Conservation (phyloP, 139 green algal genomes). For the Micractinium conductrix region DNA sequence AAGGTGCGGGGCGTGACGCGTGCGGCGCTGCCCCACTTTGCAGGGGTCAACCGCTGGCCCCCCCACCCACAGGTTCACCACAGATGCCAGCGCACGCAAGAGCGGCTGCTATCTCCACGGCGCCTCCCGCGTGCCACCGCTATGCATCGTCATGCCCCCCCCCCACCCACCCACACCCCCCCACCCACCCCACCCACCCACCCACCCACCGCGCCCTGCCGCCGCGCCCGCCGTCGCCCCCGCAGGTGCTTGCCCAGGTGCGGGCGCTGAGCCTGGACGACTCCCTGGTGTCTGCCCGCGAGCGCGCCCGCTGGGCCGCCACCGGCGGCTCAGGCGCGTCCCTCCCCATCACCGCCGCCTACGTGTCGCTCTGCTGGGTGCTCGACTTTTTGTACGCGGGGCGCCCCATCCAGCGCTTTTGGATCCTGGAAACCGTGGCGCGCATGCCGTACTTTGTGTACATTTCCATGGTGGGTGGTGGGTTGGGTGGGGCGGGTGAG, state of each 20-base stretch:
- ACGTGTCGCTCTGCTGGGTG: slow-evolving; percentile 53
- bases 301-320: slow-evolving; percentile 61
- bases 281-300: slow-evolving; percentile 75
- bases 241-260: slow-evolving; percentile 58
- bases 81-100: no score
- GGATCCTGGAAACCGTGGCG: slow-evolving; percentile 94
- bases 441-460: slow-evolving; percentile 98
- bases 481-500: neutral
- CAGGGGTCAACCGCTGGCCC: no score
- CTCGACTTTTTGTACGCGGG: slow-evolving; percentile 81
- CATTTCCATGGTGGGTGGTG: slow-evolving; percentile 75
- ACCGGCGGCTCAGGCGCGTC: slow-evolving; percentile 9
- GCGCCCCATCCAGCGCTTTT: slow-evolving; percentile 85
- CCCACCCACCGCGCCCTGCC: neutral
- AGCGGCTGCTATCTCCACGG: no score
- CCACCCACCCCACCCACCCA: no score
- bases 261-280: slow-evolving; percentile 77
- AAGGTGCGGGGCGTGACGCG: no score
- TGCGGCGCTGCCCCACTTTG: no score
- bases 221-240: neutral
- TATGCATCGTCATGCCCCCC: no score
- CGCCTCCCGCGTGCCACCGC: no score
- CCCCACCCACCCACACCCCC: no score
- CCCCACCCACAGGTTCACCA: no score
- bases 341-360: slow-evolving; percentile 63